Base-by-base conservation (phyloP, 2,329 filamentous ascomycete species). In the Phyllosticta capitalensis region DNA sequence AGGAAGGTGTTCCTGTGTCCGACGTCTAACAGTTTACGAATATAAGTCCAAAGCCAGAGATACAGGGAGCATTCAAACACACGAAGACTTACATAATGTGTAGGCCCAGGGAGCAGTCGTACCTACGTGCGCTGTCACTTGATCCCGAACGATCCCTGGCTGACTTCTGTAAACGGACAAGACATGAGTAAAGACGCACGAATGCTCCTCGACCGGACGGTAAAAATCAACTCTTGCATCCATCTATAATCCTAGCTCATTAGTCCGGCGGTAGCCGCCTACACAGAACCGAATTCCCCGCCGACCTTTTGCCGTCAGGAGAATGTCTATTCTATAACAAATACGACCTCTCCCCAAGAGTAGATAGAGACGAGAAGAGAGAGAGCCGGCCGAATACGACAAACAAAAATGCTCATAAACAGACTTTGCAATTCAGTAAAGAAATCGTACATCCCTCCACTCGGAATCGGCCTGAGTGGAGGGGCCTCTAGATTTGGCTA, bases 281-380 rank as follows among this genome's bases (percentile, higher is more conserved):
- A 52, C 53, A 58, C 56, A 53, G 50, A 53, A 33, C 56, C 56
- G 56, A 54, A 33, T 45, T 30, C 51, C 26, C 52, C 30, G 33
- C 33, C 7, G n/a, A 24, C 26, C n/a, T 33, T 26, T 54, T 50
- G 30, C 33, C 20, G 28, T 17, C 20, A 22, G 52, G 19, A 28
- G 33, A 33, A 54, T 52, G 33, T 59, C 57, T 59, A 59, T 33
- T 59, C 57, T 59, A 59, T 55, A 59, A 59, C 56, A 59, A 30
- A 38, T n/a, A 49, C 51, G 52, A 33, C 22, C 57, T 45, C 38
- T 51, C 53, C 57, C 51, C 57, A 59, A 55, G 52, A 59, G 24
- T 26, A 7, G 7, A 26, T 3, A 26, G 24, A 26, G 24, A 26
- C 4, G 7, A 7, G 7, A 7, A 26, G 24, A 26, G 24, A 26